Base-by-base conservation (phyloP, 1,284 basidiomycete species). In the Trametes hirsuta region DNA sequence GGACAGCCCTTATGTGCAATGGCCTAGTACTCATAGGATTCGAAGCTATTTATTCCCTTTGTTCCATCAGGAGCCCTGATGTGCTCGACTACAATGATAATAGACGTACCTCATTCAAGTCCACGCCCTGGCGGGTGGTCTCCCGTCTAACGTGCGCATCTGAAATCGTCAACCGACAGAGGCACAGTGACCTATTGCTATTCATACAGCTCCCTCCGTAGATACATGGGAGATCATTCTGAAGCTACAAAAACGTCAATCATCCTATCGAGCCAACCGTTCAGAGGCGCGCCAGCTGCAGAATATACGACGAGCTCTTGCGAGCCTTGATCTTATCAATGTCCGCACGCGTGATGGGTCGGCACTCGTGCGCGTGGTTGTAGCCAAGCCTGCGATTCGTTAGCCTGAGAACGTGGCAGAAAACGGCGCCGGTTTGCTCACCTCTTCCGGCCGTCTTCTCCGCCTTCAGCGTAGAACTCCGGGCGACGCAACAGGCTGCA, bases 271-370 rank as follows among this genome's bases (percentile, higher is more conserved):
- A 35, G 15, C 18, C 9, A 8, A 21, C 12, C 15, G 18, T 34
- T 67, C 56, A 73, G 21, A 74, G 63, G 54, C 64, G 63, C 3
- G 71, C 72, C 1, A 59, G 60, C 47, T 61, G 49, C 47, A 73
- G 48, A 14, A 74, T 63, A 53, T 69, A 73, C 25, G 68, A 68
- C n/a, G 73, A 74, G 53, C 53, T 66, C 53, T 83, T 78, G 73
- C 79, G 84, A 37, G 90, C 85, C 75, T 89, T 91, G 65, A 90
- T 90, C 73, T 87, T 90, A 68, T 90, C 80, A 1, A 94, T 79
- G 64, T 93, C 90, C 2, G 74, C 74, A 67, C 78, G 75, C 1
- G 87, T 86, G 40, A 93, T 74, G 0, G 82, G 78, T 18, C 81
- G 82, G 67, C 83, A 88, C 69, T 90, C 85, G 62, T 83, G 80